These are phyloP conservation scores for Singerocomus rubriflavus DNA, from an alignment of 1,284 basidiomycete species.

Conservation along the genomic window DNA sequence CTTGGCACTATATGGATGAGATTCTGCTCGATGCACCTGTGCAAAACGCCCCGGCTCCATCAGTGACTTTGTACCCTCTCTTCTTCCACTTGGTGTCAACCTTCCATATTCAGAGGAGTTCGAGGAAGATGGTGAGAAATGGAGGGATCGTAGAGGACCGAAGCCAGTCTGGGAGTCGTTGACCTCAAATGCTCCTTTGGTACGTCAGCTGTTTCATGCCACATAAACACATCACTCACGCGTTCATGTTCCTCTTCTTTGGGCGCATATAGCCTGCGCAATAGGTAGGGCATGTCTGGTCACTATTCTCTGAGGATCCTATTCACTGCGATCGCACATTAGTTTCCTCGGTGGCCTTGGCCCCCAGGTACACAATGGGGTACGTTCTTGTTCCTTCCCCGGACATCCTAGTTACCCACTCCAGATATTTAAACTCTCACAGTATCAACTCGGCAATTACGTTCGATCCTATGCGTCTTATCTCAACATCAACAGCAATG, in stretches of 20 bases:
- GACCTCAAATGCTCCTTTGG: constrained; percentile 6
- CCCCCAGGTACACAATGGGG: constrained; percentile 16
- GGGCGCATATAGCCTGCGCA: constrained; percentile 1
- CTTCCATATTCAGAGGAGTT: constrained; percentile 10
- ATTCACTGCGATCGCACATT: too few species aligned
- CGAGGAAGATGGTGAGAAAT: neutral
- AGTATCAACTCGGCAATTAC: constrained; percentile 26
- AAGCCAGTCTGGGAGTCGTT: constrained; percentile 17
- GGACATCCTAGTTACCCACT: neutral
- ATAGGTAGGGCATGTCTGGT: neutral
- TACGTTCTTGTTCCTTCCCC: neutral
- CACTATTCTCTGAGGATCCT: neutral
- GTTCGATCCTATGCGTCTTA: constrained; percentile 36
- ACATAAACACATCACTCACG: neutral
- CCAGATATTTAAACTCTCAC: constrained; percentile 16
- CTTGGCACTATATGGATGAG: neutral
- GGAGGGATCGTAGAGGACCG: constrained; percentile 10
- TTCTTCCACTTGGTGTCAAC: constrained; percentile 2
- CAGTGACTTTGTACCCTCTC: constrained; percentile 12
- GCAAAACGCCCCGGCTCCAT: neutral
- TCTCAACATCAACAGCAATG: constrained; percentile 41
- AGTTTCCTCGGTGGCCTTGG: constrained; percentile 17
- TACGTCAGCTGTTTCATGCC: neutral
- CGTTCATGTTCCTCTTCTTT: neutral
- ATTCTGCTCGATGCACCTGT: neutral